phyloP scores from a whole-genome alignment of 2,329 filamentous ascomycete species.

The Alternaria arbusti region DNA sequence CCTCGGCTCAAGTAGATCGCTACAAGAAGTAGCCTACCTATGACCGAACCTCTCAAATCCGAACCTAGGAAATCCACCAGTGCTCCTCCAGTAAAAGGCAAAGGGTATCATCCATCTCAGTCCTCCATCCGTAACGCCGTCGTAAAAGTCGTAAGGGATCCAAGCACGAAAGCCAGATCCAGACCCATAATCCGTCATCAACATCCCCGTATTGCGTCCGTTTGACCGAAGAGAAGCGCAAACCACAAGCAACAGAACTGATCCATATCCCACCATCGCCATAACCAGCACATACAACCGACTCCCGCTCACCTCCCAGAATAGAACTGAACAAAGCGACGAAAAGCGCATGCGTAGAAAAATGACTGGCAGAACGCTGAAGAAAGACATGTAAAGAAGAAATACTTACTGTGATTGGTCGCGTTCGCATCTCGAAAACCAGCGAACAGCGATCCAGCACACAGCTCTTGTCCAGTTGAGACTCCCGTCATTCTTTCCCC shows the following conservation, averaged over 20 bases:
- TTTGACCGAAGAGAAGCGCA: neutral
- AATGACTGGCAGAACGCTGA: neutral
- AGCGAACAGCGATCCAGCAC: neutral
- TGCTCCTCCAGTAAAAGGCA: neutral
- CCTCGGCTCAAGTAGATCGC: neutral
- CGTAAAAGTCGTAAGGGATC: neutral
- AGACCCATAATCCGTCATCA: neutral
- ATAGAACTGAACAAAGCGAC: neutral
- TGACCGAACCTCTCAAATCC: neutral
- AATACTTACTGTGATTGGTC: neutral
- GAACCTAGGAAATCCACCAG: neutral
- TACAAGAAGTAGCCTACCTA: neutral
- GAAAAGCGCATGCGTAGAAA: neutral
- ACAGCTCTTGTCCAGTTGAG: neutral
- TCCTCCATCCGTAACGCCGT: neutral
- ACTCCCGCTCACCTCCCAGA: neutral
- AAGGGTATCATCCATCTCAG: neutral
- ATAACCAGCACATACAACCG: neutral
- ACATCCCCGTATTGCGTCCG: constrained; percentile 1
- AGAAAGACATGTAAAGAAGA: neutral
- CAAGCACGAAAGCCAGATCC: neutral
- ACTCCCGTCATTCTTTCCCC: neutral
- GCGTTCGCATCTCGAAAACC: neutral
- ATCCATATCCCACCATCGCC: neutral
- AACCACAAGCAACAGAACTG: neutral